These are phyloP conservation scores for Colletotrichum sp. DNA, from an alignment of 2,329 filamentous ascomycete genomes.

Conservation along the genomic window DNA sequence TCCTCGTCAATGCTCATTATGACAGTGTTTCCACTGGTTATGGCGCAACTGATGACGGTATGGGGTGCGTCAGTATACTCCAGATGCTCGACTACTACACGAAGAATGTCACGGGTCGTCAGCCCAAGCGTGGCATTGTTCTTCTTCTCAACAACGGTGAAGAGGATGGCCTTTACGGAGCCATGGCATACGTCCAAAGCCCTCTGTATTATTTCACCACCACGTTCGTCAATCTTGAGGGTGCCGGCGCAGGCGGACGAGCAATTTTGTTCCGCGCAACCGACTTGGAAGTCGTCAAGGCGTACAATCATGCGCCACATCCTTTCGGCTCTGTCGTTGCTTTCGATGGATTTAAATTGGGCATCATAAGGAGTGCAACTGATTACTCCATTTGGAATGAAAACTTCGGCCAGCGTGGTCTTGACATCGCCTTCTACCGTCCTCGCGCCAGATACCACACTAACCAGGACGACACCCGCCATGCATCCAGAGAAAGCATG, in stretches of 20 bases:
- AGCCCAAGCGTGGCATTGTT: constrained; percentile 81
- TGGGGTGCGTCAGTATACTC: constrained; percentile 85
- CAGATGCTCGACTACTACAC: constrained; percentile 91
- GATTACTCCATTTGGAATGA: constrained; percentile 83
- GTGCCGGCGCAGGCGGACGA: constrained; percentile 88
- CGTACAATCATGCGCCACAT: constrained; percentile 73
- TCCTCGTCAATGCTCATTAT: constrained; percentile 94
- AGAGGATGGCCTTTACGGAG: constrained; percentile 90
- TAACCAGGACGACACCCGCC: constrained; percentile 81
- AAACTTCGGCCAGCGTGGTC: constrained; percentile 75
- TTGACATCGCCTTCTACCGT: constrained; percentile 91
- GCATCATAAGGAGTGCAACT: constrained; percentile 82
- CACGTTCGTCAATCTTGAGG: constrained; percentile 93
- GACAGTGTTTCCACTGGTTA: constrained; percentile 88
- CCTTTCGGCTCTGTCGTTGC: constrained; percentile 86
- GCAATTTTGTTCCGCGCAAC: constrained; percentile 88
- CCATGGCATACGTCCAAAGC: constrained; percentile 82
- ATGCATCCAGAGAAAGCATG: constrained; percentile 73
- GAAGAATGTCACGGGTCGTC: constrained; percentile 58
- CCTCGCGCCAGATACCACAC: constrained; percentile 91
- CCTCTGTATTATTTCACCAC: constrained; percentile 81
- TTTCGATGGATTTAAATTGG: constrained; percentile 82
- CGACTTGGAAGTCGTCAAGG: constrained; percentile 82
- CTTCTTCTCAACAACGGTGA: constrained; percentile 94
- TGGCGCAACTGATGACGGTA: constrained; percentile 92